Percentiles rank a stretch among this genome's conserved stretches.
phyloP scores from a whole-genome alignment of 2,329 filamentous ascomycete species.

The Penicillium sclerotiorum region DNA sequence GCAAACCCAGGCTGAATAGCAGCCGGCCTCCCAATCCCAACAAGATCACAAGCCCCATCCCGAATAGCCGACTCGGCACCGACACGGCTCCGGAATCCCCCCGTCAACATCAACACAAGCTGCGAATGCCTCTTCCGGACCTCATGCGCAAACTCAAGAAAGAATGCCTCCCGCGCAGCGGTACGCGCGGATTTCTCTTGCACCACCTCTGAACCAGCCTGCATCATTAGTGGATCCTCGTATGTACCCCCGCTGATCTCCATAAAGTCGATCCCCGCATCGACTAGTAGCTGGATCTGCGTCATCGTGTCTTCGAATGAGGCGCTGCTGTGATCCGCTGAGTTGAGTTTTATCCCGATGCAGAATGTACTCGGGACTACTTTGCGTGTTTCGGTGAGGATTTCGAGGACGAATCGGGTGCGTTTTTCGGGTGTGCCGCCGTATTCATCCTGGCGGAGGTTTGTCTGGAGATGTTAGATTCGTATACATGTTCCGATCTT shows the following conservation, averaged over 20 bases:
- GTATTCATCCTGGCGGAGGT: conserved; percentile 52
- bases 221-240: conserved; percentile 54
- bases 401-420: conserved; percentile 49
- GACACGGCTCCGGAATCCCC: conserved; percentile 60
- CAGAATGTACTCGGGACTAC: conserved; percentile 47
- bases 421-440: conserved; percentile 52
- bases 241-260: conserved; percentile 68
- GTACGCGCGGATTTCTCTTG: conserved; percentile 52
- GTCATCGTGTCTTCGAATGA: conserved; percentile 57
- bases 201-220: too few species aligned
- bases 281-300: conserved; percentile 55
- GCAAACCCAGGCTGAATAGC: conserved; percentile 49
- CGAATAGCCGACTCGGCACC: conserved; percentile 55
- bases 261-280: conserved; percentile 62
- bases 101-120: conserved; percentile 60
- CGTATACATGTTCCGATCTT: not conserved
- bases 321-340: conserved; percentile 47
- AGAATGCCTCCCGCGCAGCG: conserved; percentile 65
- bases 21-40: conserved; percentile 53
- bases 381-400: conserved; percentile 47
- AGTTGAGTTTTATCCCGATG: conserved; percentile 56
- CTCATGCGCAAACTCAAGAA: conserved; percentile 65
- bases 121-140: conserved; percentile 51
- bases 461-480: conserved; percentile 37
- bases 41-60: conserved; percentile 52